A percentile compares a stretch with the other conserved stretches of the same genome.
Conservation (phyloP, 2,329 filamentous ascomycete genomes). For the Zymoseptoria tritici region DNA sequence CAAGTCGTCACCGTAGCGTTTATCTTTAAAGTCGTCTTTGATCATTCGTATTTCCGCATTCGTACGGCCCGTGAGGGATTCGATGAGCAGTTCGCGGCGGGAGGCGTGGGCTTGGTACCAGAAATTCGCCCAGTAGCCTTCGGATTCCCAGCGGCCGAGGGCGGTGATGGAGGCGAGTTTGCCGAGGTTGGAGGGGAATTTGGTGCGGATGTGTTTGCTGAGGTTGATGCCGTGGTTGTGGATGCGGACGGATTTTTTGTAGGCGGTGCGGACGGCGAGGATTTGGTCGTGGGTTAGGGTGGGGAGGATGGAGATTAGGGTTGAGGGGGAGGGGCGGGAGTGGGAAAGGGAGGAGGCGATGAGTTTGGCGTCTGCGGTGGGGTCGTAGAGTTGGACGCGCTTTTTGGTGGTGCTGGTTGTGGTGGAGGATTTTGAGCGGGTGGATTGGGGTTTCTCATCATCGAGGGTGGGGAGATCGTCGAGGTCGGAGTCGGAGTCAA, state of each 20-base stretch:
- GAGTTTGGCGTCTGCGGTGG: conserved; percentile 66
- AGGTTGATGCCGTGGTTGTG: conserved; percentile 75
- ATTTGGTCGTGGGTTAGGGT: conserved; percentile 80
- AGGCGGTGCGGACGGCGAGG: conserved; percentile 75
- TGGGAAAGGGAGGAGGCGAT: conserved; percentile 69
- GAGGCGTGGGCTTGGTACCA: conserved; percentile 89
- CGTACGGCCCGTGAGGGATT: conserved; percentile 80
- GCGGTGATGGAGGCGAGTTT: conserved; percentile 89
- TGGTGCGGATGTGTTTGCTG: conserved; percentile 77
- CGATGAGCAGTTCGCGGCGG: conserved; percentile 81
- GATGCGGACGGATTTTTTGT: conserved; percentile 72
- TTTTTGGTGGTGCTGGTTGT: conserved; percentile 37
- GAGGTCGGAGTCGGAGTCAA: conserved; percentile 48
- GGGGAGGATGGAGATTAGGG: conserved; percentile 77
- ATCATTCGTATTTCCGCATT: conserved; percentile 83
- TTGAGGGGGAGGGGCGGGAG: conserved; percentile 56
- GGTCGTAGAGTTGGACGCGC: conserved; percentile 73
- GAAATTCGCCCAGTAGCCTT: conserved; percentile 97
- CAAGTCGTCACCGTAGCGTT: conserved; percentile 78
- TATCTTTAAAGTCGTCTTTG: conserved; percentile 82
- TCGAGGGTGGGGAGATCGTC: conserved; percentile 39
- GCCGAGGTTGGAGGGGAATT: conserved; percentile 69
- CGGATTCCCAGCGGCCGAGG: conserved; percentile 81
- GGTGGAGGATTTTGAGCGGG: conserved; percentile 10
- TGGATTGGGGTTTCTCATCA: conserved; percentile 8